Evolutionary conservation across 1,284 basidiomycete genomes (phyloP).

Genomic region (Leccinum ponderosum): DNA sequence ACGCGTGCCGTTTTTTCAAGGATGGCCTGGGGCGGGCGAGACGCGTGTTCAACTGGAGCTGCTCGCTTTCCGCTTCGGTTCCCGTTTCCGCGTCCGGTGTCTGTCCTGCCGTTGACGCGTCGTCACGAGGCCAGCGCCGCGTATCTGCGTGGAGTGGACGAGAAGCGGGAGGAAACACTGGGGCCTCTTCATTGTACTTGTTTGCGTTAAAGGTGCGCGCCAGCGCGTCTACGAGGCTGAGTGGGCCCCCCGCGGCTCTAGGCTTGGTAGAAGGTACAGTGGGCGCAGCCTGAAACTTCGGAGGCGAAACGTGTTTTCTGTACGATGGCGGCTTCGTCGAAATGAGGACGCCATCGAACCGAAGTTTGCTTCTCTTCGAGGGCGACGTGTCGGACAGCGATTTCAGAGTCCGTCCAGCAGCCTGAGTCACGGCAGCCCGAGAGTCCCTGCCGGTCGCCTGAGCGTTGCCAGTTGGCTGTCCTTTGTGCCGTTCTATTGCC

Average conservation of each 20-base stretch:
- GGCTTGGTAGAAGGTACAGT: neutral
- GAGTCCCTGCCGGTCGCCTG: neutral
- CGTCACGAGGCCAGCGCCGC: neutral
- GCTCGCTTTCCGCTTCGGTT: conserved; percentile 24
- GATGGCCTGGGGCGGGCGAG: conserved; percentile 6
- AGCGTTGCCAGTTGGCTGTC: neutral
- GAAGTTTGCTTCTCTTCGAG: conserved; percentile 13
- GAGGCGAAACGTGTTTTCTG: neutral
- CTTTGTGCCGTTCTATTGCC: neutral
- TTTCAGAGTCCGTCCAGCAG: neutral
- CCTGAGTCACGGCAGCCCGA: neutral
- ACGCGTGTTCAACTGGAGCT: conserved; percentile 12
- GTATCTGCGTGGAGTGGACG: neutral
- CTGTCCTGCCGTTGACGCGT: conserved; percentile 4
- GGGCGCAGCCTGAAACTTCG: neutral
- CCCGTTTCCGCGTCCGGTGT: conserved; percentile 17
- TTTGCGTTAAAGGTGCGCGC: conserved; percentile 31
- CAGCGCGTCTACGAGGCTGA: conserved; percentile 29
- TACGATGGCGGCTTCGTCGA: conserved; percentile 3
- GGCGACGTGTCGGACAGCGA: neutral
- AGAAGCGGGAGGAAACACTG: neutral
- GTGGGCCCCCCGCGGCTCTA: neutral
- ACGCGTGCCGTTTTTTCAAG: neutral
- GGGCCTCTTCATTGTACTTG: conserved; percentile 6
- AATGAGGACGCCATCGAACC: conserved; percentile 27